Base-by-base conservation (phyloP, 78 protist genomes). In the Tieghemostelium lacteum region DNA sequence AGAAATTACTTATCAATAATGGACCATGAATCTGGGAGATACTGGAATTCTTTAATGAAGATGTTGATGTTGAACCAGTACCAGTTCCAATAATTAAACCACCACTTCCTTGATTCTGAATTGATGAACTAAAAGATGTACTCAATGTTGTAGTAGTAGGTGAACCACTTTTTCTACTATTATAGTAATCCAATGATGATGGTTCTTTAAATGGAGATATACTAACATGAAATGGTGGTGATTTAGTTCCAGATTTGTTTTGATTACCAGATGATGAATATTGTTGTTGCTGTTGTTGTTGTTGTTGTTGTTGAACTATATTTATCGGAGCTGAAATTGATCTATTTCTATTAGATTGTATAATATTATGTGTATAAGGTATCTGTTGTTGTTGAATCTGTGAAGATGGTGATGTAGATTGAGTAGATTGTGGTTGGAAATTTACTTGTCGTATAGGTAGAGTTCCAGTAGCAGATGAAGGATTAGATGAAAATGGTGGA, bases 1-100 rank as follows among this genome's bases (percentile, higher is more conserved):
- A n/a, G 28, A 29, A 49, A 19, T 83, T 78, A 8, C 61, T 29
- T 14, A 52, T 10, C 28, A 69, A 36, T 28, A 83, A 20, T 7
- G 91, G 91, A 3, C 91, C 91, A 69, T 83, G 91, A 29, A 83
- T 69, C 57, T 83, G 91, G 29, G 78, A 69, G 58, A 83, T 50
- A 45, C 69, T 83, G 20, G 70, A 39, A 40, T 74, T 74, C n/a
- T n/a, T n/a, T n/a, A n/a, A n/a, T 6, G 60, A 58, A 7, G 85
- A 72, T 37, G 3, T 72, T 12, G 63, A 57, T 57, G 4, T 4
- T 19, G 29, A 19, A n/a, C 63, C 17, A 57, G 29, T 16, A 57
- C 63, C 63, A 57, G 29, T 57, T n/a, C 39, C 33, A 49, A 45
- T 45, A 45, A 6, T 10, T 45, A 45, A 14, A 45, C 52, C 52